Conservation (phyloP, 2,329 filamentous ascomycete species). For the Helminthosporium solani region DNA sequence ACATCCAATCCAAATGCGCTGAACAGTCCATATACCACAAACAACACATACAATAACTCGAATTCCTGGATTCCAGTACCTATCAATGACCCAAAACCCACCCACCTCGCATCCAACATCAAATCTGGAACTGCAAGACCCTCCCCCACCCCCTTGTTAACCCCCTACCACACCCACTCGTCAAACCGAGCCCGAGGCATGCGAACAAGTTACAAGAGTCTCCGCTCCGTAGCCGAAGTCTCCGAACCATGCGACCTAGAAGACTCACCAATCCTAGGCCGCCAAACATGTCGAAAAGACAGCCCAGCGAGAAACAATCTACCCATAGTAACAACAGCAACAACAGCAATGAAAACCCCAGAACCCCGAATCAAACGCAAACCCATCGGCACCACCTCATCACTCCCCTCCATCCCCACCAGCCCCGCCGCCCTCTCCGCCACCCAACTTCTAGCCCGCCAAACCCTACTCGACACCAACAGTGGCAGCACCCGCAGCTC, state of each 20-base stretch:
- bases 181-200: constrained; percentile 37
- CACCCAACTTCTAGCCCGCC: constrained; percentile 24
- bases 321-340: constrained; percentile 13
- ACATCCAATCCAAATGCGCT: constrained; percentile 3
- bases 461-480: constrained; percentile 15
- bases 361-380: constrained; percentile 35
- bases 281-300: constrained; percentile 3
- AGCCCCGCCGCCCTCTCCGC: constrained; percentile 21
- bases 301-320: constrained; percentile 12
- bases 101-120: constrained; percentile 9
- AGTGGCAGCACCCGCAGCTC: constrained; percentile 25
- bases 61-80: too few relatives aligned
- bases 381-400: constrained; percentile 19
- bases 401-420: constrained; percentile 1
- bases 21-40: neutral
- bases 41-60: too few relatives aligned
- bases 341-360: constrained; percentile 9
- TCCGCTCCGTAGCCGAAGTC: constrained; percentile 37
- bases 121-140: constrained; percentile 17
- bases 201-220: constrained; percentile 32
- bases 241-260: constrained; percentile 29
- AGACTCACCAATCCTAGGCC: constrained; percentile 25
- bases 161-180: constrained; percentile 35
- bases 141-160: constrained; percentile 26
- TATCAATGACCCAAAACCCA: neutral